Base-by-base conservation (phyloP, 306 rosid species). In the Gastrolobium villosum region DNA sequence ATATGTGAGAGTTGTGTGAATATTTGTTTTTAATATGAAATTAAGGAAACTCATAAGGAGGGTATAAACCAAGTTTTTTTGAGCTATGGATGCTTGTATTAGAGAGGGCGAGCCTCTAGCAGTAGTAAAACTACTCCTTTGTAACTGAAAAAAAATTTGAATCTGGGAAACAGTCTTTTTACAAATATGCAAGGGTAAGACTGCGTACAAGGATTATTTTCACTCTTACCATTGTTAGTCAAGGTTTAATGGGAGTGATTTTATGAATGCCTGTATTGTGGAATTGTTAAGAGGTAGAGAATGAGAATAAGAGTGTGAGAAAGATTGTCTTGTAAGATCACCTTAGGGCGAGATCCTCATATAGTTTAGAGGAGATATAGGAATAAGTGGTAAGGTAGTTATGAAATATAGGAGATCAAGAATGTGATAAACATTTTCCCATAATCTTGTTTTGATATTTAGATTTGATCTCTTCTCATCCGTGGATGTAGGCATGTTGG, bases 1-100 rank as follows among this genome's bases (percentile, higher is more conserved):
- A 20, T 20, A 20, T 20, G 26, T 20, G 26, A 20, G 26, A 20
- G 26, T 3, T 37, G 10, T 63, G 61, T 49, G 34, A 70, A 44
- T 35, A 30, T 54, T 65, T 76, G 11, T 57, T 76, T 50, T 53
- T 65, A 64, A 40, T 2, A 6, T 10, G 79, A 52, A 14, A 75
- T 50, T 64, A 7, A 20, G 54, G 48, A 32, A 74, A 36, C 43
- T 56, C 77, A 72, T 73, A 48, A 45, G 20, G 10, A 28, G 35
- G 8, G 30, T 67, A 41, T 68, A 10, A 56, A 32, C 64, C 59
- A 43, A 43, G 43, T 32, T 54, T 26, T 66, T 2, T 31, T 43
- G 46, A 68, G 59, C 36, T 14, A 65, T 54, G 48, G 34, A 65
- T 75, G 49, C 37, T 55, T 7, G 40, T 7, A 54, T 35, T 7